Evolutionary conservation across 768 basidiomycete species (phyloP), one percentile per base, ranked within the genome.

Genomic region (Hemileccinum impolitum): DNA sequence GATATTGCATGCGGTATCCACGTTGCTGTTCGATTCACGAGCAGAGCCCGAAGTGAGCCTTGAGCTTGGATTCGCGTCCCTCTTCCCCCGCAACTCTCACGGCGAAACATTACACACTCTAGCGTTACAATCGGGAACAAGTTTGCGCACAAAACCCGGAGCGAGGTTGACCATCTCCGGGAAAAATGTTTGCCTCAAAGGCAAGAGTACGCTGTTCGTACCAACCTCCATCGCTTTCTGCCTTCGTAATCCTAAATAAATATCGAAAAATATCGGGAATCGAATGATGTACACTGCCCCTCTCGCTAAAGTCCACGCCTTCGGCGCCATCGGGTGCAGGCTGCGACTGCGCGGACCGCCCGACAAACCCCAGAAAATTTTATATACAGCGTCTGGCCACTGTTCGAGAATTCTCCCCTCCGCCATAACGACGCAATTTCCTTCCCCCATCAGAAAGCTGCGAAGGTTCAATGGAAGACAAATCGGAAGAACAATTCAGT

Each of bases 381-480:
- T 15, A 47, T 39, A 26, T 30, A 38, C 19, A 25, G n/a, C 18
- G 37, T 19, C 37, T 13, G 26, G 13, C 39, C 8, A 8, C 60
- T 40, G 37, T 47, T 55, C 39, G 34, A 48, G 31, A 42, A 49
- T 46, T 28, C 35, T 30, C 40, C 34, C 23, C 23, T 23, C 23
- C 23, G 23, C 23, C 23, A 19, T 60, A 47, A 54, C 39, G 21
- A 25, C 51, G 28, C 32, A 45, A 52, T 50, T 46, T 19, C 39
- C 31, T 26, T 19, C 39, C 32, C 18, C 39, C 48, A 61, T 63
- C 52, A 52, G 50, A 60, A 48, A 30, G 6, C 9, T 43, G 32
- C 51, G 55, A 63, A 57, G 61, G 30, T 13, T 39, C 31, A 30
- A 17, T 42, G 46, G 53, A 43, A 41, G 31, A 43, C 18, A 45